These are phyloP conservation scores for Mycogone perniciosa DNA, from an alignment of 2,329 filamentous ascomycete species.

Conservation along the genomic window DNA sequence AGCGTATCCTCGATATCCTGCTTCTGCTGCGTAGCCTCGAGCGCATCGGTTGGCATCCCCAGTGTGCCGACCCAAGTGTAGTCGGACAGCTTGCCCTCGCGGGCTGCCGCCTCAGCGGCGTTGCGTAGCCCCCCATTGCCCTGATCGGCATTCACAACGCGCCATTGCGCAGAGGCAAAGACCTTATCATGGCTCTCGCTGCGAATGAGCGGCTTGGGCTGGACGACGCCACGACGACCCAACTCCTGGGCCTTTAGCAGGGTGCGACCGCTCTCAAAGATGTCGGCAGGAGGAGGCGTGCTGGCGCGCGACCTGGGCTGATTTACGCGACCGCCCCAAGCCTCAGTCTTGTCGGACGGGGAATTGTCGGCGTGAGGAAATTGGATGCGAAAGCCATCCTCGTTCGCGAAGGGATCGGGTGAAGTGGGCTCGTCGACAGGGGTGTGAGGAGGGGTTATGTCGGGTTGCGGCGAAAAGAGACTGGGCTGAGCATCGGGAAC, in stretches of 20 bases:
- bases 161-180: conserved; percentile 76
- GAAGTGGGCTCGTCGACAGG: conserved; percentile 41
- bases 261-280: conserved; percentile 60
- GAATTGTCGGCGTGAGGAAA: conserved; percentile 50
- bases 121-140: conserved; percentile 91
- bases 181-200: conserved; percentile 62
- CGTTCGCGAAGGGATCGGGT: conserved; percentile 49
- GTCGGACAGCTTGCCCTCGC: conserved; percentile 63
- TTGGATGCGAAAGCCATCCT: conserved; percentile 52
- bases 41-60: conserved; percentile 86
- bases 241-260: conserved; percentile 52
- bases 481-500: conserved; percentile 40
- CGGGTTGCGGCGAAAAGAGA: conserved; percentile 42
- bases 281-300: conserved; percentile 66
- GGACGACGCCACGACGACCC: conserved; percentile 50
- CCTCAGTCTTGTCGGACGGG: conserved; percentile 67
- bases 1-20: conserved; percentile 77
- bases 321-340: conserved; percentile 69
- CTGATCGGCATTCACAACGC: conserved; percentile 76
- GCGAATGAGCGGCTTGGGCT: conserved; percentile 45
- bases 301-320: conserved; percentile 73
- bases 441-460: conserved; percentile 51
- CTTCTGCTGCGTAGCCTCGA: conserved; percentile 67
- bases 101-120: conserved; percentile 70
- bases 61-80: conserved; percentile 89